Conservation (phyloP, 2,329 filamentous ascomycete genomes). For the Nothophoma quercina region DNA sequence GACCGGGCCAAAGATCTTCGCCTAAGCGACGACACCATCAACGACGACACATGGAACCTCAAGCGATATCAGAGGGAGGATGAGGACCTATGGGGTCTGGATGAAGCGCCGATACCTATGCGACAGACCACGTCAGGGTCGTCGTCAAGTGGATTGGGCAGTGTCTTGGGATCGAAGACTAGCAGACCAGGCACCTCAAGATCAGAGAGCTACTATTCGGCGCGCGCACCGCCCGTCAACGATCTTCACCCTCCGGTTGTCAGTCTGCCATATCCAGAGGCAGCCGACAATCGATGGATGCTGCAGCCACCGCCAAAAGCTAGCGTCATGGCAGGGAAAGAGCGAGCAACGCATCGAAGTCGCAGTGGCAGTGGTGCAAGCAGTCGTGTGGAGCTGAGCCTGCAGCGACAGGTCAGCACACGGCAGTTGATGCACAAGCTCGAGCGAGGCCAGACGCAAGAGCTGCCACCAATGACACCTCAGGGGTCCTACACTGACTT, state of each 20-base stretch:
- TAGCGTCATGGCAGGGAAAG: conserved; percentile 88
- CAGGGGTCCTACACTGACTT: conserved; percentile 45
- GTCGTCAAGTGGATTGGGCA: conserved; percentile 40
- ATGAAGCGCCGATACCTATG: conserved; percentile 52
- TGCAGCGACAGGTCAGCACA: conserved; percentile 51
- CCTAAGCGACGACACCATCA: conserved; percentile 44
- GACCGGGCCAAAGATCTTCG: conserved; percentile 33
- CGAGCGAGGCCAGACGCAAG: conserved; percentile 45
- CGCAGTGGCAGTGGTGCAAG: conserved; percentile 58
- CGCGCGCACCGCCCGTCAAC: conserved; percentile 75
- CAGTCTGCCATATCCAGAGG: conserved; percentile 73
- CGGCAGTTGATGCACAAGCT: conserved; percentile 47
- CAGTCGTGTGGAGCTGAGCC: conserved; percentile 49
- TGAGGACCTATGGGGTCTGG: conserved; percentile 82
- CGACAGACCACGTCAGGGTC: conserved; percentile 36
- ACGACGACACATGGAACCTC: conserved; percentile 72
- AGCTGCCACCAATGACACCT: conserved; percentile 46
- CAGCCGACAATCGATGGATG: conserved; percentile 85
- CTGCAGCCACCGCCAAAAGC: conserved; percentile 88
- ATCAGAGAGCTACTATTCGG: conserved; percentile 48
- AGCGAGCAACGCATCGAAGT: conserved; percentile 68
- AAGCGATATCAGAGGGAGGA: conserved; percentile 86
- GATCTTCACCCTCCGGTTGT: conserved; percentile 87
- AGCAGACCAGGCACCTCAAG: conserved; percentile 39
- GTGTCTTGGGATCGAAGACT: conserved; percentile 28